Percentiles rank a stretch among this genome's conserved stretches.
Evolutionary conservation across 1,284 basidiomycete genomes (phyloP).

Genomic region (Vanrija humicola): DNA sequence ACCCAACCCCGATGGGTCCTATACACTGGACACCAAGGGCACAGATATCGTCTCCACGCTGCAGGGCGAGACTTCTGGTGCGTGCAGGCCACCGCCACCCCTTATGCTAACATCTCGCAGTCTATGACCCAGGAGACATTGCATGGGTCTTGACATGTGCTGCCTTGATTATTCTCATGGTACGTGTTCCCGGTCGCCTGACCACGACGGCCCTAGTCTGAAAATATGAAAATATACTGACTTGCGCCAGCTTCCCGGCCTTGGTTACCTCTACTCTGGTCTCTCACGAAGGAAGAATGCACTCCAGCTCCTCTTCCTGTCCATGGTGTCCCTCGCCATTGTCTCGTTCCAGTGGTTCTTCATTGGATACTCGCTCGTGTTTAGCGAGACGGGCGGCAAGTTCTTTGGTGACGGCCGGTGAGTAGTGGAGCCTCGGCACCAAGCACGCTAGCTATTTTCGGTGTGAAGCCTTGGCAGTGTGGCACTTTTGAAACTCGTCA

Average conservation of each 20-base stretch:
- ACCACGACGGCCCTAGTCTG: neutral
- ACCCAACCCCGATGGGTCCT: conserved; percentile 13
- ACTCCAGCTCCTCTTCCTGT: conserved; percentile 53
- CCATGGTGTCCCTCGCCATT: conserved; percentile 68
- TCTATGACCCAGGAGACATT: conserved; percentile 73
- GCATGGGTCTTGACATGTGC: conserved; percentile 76
- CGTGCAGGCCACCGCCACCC: neutral
- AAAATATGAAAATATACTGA: no score
- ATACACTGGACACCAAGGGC: conserved; percentile 20
- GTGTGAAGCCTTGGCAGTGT: no score
- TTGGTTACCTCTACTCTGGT: conserved; percentile 85
- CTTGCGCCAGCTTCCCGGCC: conserved; percentile 52
- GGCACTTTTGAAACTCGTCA: neutral
- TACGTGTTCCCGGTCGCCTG: conserved; percentile 12
- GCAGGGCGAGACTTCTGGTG: conserved; percentile 13
- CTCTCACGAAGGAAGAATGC: conserved; percentile 66
- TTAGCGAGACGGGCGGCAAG: conserved; percentile 61
- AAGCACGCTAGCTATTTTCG: no score
- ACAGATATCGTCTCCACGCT: conserved; percentile 31
- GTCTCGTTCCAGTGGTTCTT: conserved; percentile 79
- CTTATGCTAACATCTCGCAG: conserved; percentile 4
- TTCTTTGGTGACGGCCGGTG: conserved; percentile 61
- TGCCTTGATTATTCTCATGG: conserved; percentile 64
- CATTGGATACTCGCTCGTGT: conserved; percentile 78
- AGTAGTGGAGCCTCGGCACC: conserved; percentile 7